Base-by-base conservation (phyloP, 2,329 filamentous ascomycete genomes). In the Arthrobotrys sphaeroides region DNA sequence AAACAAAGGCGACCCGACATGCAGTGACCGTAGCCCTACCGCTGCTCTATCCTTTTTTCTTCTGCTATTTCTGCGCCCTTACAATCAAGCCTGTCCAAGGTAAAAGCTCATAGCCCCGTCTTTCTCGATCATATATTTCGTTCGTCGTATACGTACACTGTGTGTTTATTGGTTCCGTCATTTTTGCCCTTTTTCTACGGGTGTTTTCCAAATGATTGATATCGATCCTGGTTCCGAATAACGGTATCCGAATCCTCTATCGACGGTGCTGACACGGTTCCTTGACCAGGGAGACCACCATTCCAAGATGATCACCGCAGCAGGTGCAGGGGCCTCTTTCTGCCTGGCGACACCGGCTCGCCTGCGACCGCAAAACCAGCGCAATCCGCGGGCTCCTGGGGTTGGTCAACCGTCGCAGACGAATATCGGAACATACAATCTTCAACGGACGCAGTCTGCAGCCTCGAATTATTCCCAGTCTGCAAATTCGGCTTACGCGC, bases 241-340 rank as follows among this genome's bases (percentile, higher is more conserved):
- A 43, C 64, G 64, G 36, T 42, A 69, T 18, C 57, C 69, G 18
- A 36, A 22, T 59, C 45, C 51, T 12, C 26, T 69, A 20, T 65
- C 72, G 20, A 12, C 60, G 16, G 16, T 75, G 57, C 72, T 75
- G 43, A 75, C 72, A 38, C 72, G 72, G 36, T n/a, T 68, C 10
- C 55, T 74, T 20, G 38, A 64, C 49, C 72, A 75, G 72, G 64
- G 42, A 69, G 57, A 65, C 40, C 59, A 72, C 55, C 45, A 77
- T 42, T 66, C 76, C 76, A 79, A 78, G 57, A 80, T 80, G 79
- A 79, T 79, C 67, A 80, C 79, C 24, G 79, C 79, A 59, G 62
- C 78, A 53, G 78, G 78, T 49, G 78, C 78, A 49, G 77, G 77
- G 62, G 79, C 78, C 28, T 79, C 78, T 47, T 78, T 79, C 69